Percentiles rank a stretch among this genome's conserved stretches.
Evolutionary conservation across 768 basidiomycete genomes (phyloP).

Genomic region (Lyophyllum shimeji): DNA sequence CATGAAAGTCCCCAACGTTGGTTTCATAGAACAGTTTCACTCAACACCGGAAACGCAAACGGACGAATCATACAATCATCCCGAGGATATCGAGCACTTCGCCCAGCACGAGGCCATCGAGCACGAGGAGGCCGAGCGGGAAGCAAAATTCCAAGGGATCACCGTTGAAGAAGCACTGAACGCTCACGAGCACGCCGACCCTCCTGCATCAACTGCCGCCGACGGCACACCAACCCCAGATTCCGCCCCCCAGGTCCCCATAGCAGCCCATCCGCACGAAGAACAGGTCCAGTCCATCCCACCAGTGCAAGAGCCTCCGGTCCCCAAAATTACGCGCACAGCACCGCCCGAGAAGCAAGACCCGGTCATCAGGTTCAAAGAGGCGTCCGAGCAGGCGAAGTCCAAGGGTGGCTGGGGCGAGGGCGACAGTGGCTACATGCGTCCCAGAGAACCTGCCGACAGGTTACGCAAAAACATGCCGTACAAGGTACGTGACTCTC

Average conservation of each 20-base stretch:
- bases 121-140: slow-evolving; percentile 75
- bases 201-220: slow-evolving; percentile 17
- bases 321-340: slow-evolving; percentile 54
- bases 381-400: slow-evolving; percentile 51
- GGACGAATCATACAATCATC: slow-evolving; percentile 91
- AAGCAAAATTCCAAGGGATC: slow-evolving; percentile 84
- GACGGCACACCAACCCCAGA: slow-evolving; percentile 10
- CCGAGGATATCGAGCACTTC: slow-evolving; percentile 93
- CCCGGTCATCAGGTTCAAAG: slow-evolving; percentile 59
- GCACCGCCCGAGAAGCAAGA: slow-evolving; percentile 71
- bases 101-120: slow-evolving; percentile 87
- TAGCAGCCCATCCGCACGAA: slow-evolving; percentile 33
- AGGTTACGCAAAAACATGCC: slow-evolving; percentile 82
- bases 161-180: slow-evolving; percentile 67
- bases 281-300: slow-evolving; percentile 27
- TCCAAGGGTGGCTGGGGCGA: slow-evolving; percentile 69
- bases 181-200: slow-evolving; percentile 41
- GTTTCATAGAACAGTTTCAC: slow-evolving; percentile 78
- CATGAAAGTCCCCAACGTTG: neutral
- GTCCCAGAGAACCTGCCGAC: slow-evolving; percentile 72
- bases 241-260: slow-evolving; percentile 15
- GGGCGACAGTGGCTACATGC: slow-evolving; percentile 68
- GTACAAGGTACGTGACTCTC: slow-evolving; percentile 68
- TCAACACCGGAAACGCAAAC: slow-evolving; percentile 97
- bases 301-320: slow-evolving; percentile 24